Evolutionary conservation across 2,329 filamentous ascomycete genomes (phyloP).

Genomic region (Ophiostoma pallidulum): DNA sequence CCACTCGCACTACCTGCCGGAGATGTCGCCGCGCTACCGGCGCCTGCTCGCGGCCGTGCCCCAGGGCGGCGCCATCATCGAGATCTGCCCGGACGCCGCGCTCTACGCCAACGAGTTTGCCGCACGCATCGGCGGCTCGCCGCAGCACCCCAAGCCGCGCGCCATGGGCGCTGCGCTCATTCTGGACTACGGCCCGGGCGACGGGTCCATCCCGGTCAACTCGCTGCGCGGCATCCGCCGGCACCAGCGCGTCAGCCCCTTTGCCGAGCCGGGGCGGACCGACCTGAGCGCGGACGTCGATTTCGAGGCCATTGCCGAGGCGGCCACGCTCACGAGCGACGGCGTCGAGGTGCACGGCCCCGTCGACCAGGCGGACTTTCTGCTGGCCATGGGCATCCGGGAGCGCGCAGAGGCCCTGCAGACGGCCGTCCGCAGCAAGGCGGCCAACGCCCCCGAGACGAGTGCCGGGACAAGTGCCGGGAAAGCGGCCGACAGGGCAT

Average conservation of each 20-base stretch:
- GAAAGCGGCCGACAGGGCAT: constrained; percentile 41
- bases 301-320: constrained; percentile 77
- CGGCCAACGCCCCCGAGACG: no score
- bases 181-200: constrained; percentile 80
- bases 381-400: constrained; percentile 71
- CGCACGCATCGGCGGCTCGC: constrained; percentile 65
- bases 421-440: constrained; percentile 21
- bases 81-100: constrained; percentile 81
- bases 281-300: constrained; percentile 92
- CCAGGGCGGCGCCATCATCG: constrained; percentile 62
- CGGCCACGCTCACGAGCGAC: constrained; percentile 63
- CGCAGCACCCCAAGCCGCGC: constrained; percentile 41
- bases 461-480: constrained; percentile 33
- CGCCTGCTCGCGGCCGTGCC: constrained; percentile 57
- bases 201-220: constrained; percentile 67
- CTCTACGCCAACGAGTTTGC: constrained; percentile 77
- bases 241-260: constrained; percentile 69
- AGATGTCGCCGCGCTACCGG: constrained; percentile 69
- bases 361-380: constrained; percentile 72
- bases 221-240: constrained; percentile 79
- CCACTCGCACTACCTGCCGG: constrained; percentile 76
- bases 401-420: constrained; percentile 63
- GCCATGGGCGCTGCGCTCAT: constrained; percentile 86
- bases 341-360: constrained; percentile 89
- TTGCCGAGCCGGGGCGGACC: constrained; percentile 68